These are phyloP conservation scores for Pseudodiploospora longispora DNA, from an alignment of 2,329 filamentous ascomycete species.

Conservation along the genomic window DNA sequence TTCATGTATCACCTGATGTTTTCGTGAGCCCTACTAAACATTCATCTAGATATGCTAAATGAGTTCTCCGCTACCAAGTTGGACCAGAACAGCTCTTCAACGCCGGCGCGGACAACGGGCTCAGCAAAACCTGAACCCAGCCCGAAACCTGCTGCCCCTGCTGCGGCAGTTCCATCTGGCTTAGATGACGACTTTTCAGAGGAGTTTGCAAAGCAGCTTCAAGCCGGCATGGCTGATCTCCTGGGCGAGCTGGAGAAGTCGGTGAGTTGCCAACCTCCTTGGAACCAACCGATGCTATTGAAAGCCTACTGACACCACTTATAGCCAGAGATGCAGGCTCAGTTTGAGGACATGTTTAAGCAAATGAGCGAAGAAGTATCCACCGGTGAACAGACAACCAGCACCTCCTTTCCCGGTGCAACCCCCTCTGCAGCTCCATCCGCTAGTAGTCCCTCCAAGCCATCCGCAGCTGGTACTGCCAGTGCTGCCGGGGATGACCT, in stretches of 20 bases:
- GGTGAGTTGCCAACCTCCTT: conserved; percentile 26
- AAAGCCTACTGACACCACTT: not conserved
- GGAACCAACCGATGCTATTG: not conserved
- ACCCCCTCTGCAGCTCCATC: not conserved
- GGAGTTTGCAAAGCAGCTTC: conserved; percentile 78
- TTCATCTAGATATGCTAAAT: conserved; percentile 72
- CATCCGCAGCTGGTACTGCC: conserved; percentile 24
- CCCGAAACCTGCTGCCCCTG: conserved; percentile 22
- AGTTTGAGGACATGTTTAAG: conserved; percentile 72
- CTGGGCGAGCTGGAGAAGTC: conserved; percentile 62
- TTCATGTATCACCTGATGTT: not conserved
- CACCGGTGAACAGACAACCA: conserved; percentile 11
- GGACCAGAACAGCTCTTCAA: conserved; percentile 15
- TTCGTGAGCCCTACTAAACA: conserved; percentile 4
- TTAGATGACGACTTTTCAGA: conserved; percentile 45
- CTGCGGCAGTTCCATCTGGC: conserved; percentile 12
- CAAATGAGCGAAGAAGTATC: conserved; percentile 52
- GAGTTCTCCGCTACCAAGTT: conserved; percentile 69
- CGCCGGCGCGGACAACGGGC: conserved; percentile 17
- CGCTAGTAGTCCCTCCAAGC: conserved; percentile 11
- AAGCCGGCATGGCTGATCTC: conserved; percentile 80
- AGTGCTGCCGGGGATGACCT: conserved; percentile 44
- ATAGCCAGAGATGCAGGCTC: conserved; percentile 64
- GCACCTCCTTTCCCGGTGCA: not conserved
- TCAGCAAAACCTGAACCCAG: conserved; percentile 23